Percentiles rank a stretch among this genome's conserved stretches.
phyloP scores from a whole-genome alignment of 176 grass and related monocot species.

The Zea luxurians region DNA sequence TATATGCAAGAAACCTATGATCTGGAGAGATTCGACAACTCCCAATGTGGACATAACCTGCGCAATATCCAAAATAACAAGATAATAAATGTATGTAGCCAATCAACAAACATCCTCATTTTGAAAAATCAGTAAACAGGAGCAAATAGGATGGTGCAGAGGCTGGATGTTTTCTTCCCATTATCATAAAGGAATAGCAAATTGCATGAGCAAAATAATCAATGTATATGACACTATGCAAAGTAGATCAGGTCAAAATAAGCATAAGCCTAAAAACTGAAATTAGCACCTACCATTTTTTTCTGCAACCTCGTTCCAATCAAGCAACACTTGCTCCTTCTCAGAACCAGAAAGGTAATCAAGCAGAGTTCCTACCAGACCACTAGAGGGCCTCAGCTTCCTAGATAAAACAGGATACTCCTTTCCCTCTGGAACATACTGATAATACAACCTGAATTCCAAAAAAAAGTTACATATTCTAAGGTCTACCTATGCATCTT shows the following conservation, averaged over 20 bases:
- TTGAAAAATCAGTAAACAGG: conserved; percentile 18
- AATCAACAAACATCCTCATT: conserved; percentile 24
- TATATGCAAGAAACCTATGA: conserved; percentile 91
- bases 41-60: conserved; percentile 95
- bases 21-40: conserved; percentile 82
- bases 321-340: conserved; percentile 74
- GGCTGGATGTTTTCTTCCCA: background rate
- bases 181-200: background rate
- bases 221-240: conserved; percentile 16
- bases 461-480: conserved; percentile 33
- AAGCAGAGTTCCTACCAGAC: conserved; percentile 52
- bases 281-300: conserved; percentile 58
- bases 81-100: conserved; percentile 15
- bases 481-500: background rate
- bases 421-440: conserved; percentile 74
- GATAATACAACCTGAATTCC: conserved; percentile 76
- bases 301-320: conserved; percentile 86
- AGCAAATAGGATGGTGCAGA: background rate
- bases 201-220: conserved; percentile 2
- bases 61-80: conserved; percentile 29
- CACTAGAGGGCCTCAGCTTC: conserved; percentile 45
- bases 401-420: conserved; percentile 83
- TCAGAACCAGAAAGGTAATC: conserved; percentile 51
- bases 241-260: background rate
- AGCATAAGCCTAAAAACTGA: conserved; percentile 15